These are phyloP conservation scores for Sarcomyxa edulis DNA, from an alignment of 768 basidiomycete species.

Conservation along the genomic window DNA sequence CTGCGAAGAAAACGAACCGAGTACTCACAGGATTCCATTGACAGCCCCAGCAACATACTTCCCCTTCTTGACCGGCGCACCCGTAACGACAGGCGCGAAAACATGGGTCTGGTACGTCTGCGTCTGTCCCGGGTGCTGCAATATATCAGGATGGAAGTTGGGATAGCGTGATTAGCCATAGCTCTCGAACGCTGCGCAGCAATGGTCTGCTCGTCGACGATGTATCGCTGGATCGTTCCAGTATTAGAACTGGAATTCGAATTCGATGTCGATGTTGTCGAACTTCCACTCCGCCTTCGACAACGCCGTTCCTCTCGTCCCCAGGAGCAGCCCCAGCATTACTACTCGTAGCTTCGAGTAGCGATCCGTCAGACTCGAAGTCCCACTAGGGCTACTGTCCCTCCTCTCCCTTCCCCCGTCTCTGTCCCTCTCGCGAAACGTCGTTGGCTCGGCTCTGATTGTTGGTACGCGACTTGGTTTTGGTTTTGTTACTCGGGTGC, in stretches of 20 bases:
- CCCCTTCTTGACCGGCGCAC: conserved; percentile 64
- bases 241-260: background rate
- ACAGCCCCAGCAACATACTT: conserved; percentile 33
- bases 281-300: too few relatives aligned
- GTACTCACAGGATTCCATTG: conserved; percentile 4
- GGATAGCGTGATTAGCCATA: background rate
- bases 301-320: background rate
- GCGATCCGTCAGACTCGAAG: conserved; percentile 47
- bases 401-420: background rate
- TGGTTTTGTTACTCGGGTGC: too few relatives aligned
- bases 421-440: background rate
- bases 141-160: conserved; percentile 14
- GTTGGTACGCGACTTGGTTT: too few relatives aligned
- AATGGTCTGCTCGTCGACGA: too few relatives aligned
- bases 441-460: background rate
- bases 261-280: background rate
- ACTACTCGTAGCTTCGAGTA: conserved; percentile 34
- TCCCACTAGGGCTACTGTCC: background rate
- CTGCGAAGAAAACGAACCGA: conserved; percentile 7
- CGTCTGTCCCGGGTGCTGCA: conserved; percentile 21
- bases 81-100: conserved; percentile 69
- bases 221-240: too few relatives aligned
- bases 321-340: background rate
- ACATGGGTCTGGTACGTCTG: conserved; percentile 58
- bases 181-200: too few relatives aligned